Base-by-base conservation (phyloP, 108 stramenopile species). In the Cyclostephanos invisitatus region DNA sequence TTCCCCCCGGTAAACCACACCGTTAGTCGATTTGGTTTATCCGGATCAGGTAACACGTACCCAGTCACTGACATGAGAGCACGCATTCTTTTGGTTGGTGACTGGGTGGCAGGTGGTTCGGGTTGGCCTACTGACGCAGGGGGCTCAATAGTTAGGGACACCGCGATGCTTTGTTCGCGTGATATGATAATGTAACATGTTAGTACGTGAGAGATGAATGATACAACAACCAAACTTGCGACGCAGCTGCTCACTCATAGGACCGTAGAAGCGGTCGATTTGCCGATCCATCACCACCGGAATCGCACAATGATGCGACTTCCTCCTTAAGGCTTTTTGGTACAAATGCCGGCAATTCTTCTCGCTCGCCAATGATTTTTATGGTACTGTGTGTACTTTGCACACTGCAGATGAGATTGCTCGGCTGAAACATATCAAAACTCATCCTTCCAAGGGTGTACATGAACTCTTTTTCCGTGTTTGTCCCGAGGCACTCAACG, bases 371-470 rank as follows among this genome's bases (percentile, higher is more conserved):
- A 55, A 86, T 78, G 37, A 77, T 68, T 46, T 85, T 74, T 15
- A 88, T 74, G 11, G 66, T 82, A 67, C 88, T 89, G 57, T 86
- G 89, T 57, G 79, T 88, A 49, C 88, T 89, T 65, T 89, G 88
- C 2, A 89, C 67, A 51, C 85, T 88, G 72, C 87, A 88, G 46
- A 92, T 80, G 7, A 92, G 67, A 49, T 85, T 74, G 27, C 83
- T 85, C 1, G 91, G 91, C 47, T 81, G 81, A 70, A 89, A 92
- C 91, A 92, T 92, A 58, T 92, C 88, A 68, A 89, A 92, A 32
- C 87, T 78, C 89, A 92, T 88, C 50, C 88, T 84, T 17, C 91
- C 91, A 46, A 92, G 73, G 17, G 91, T 83, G 64, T 92, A 92
- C 84, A 87, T 72, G 12, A 86, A 89, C 46, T 89, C 88, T 20